Percentiles rank a stretch among this genome's conserved stretches.
Conservation (phyloP, 495 filamentous ascomycete genomes). For the Venustampulla echinocandica region DNA sequence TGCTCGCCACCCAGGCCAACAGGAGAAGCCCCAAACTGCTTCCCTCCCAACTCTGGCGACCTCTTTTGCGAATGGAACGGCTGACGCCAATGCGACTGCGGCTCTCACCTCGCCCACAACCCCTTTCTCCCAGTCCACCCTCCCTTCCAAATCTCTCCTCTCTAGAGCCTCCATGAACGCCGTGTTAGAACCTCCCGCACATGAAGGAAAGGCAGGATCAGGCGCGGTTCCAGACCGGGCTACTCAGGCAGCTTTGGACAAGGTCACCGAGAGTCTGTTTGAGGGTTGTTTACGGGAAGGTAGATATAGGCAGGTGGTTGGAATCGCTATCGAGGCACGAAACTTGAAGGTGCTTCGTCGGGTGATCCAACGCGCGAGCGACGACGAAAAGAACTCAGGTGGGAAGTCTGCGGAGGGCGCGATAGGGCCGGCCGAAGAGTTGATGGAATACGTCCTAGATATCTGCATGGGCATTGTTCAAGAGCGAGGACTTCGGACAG, state of each 20-base stretch:
- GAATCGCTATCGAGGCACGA: constrained; percentile 93
- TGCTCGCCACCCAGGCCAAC: constrained; percentile 49
- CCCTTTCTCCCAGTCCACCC: constrained; percentile 83
- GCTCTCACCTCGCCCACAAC: constrained; percentile 78
- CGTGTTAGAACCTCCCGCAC: constrained; percentile 39
- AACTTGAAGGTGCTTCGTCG: constrained; percentile 82
- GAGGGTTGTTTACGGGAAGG: constrained; percentile 81
- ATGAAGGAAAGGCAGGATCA: constrained; percentile 42
- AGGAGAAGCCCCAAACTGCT: constrained; percentile 38
- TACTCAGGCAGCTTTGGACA: constrained; percentile 64
- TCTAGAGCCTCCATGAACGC: constrained; percentile 56
- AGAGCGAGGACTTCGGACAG: constrained; percentile 69
- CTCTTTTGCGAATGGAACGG: constrained; percentile 58
- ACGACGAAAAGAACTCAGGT: constrained; percentile 65
- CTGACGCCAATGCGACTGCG: constrained; percentile 53
- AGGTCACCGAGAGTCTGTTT: constrained; percentile 80
- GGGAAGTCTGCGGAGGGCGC: constrained; percentile 37
- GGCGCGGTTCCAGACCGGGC: constrained; percentile 33
- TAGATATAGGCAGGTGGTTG: constrained; percentile 94
- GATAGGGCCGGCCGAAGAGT: constrained; percentile 65
- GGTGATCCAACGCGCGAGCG: constrained; percentile 72
- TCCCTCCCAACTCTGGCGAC: constrained; percentile 62
- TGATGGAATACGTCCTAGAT: constrained; percentile 92
- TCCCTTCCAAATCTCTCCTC: constrained; percentile 88
- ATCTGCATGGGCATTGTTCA: constrained; percentile 98